Base-by-base conservation (phyloP, 306 rosid genomes). In the Cucurbita ficifolia region DNA sequence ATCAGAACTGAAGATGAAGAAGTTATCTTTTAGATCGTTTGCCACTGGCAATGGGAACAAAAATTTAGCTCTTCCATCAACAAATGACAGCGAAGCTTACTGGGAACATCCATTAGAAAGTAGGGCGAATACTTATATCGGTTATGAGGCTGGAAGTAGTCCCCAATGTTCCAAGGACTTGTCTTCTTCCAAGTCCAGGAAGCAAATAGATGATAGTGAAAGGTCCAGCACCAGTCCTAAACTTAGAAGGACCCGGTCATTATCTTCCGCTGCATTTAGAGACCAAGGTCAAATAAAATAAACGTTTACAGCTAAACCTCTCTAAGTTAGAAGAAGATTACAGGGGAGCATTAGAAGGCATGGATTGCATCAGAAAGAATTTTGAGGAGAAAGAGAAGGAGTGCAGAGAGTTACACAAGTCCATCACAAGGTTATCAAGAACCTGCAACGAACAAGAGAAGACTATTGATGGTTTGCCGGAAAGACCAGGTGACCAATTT, bases 391-490 rank as follows among this genome's bases (percentile, higher is more conserved):
- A 84, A 81, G 96, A 89, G 76, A 88, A 77, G 73, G 99, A 91
- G 83, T 89, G 92, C 87, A 91, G 78, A 83, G 96, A 89, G 61
- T 80, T 95, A 74, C 92, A 79, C 7, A 91, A 87, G 81, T 88
- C 97, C 55, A 33, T 95, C 16, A 68, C 99, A 65, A 85, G 96
- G 77, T 79, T 88, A 76, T 76, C 80, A 65, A 85, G 99, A 77
- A 88, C 90, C 76, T 95, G 92, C 87, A 77, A 80, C 50, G 99
- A 95, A 78, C 99, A 95, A 83, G 96, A 89, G 87, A 95, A 86
- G 87, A 86, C 99, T 65, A 85, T 91, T 35, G 74, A 81, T 24
- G 91, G 96, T 54, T 84, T 91, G 74, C 84, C 84, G 22, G 96
- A 89, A 75, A 78, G 79, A 67, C 82, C 81, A 68, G 70, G 81